Evolutionary conservation across 1,284 basidiomycete species (phyloP).

Genomic region (Polyporus tsugae): DNA sequence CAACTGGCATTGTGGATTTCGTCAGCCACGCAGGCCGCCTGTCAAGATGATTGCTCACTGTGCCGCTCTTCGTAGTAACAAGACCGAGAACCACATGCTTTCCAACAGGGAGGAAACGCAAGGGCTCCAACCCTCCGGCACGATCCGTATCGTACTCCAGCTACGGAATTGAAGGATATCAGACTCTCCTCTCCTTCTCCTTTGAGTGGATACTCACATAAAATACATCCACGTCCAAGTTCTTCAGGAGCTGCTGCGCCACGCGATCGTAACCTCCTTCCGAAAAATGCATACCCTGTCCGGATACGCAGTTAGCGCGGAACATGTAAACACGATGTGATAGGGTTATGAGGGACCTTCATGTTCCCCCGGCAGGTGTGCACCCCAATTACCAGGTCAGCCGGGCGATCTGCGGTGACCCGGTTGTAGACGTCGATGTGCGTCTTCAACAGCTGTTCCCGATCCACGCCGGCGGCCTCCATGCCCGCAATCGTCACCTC

Average conservation of each 20-base stretch:
- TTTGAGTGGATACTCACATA: slow-evolving; percentile 54
- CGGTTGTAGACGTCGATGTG: slow-evolving; percentile 79
- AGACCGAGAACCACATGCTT: slow-evolving; percentile 81
- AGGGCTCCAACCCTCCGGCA: slow-evolving; percentile 72
- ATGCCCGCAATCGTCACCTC: slow-evolving; percentile 66
- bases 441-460: slow-evolving; percentile 66
- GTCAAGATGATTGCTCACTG: slow-evolving; percentile 44
- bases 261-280: slow-evolving; percentile 80
- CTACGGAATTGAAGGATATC: slow-evolving; percentile 41
- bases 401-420: slow-evolving; percentile 63
- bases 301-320: slow-evolving; percentile 4
- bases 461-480: slow-evolving; percentile 63
- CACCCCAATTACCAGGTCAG: slow-evolving; percentile 71
- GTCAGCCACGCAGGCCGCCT: slow-evolving; percentile 9
- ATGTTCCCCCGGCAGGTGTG: slow-evolving; percentile 87
- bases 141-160: slow-evolving; percentile 83
- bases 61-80: slow-evolving; percentile 74
- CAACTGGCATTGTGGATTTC: slow-evolving; percentile 46
- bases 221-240: slow-evolving; percentile 76
- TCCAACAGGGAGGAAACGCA: slow-evolving; percentile 68
- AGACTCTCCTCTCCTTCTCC: slow-evolving; percentile 11
- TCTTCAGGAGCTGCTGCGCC: slow-evolving; percentile 71
- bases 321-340: background rate
- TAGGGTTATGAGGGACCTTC: slow-evolving; percentile 48
- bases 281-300: slow-evolving; percentile 69